phyloP scores from a whole-genome alignment of 2,329 filamentous ascomycete genomes.

The Aspergillus sp. region DNA sequence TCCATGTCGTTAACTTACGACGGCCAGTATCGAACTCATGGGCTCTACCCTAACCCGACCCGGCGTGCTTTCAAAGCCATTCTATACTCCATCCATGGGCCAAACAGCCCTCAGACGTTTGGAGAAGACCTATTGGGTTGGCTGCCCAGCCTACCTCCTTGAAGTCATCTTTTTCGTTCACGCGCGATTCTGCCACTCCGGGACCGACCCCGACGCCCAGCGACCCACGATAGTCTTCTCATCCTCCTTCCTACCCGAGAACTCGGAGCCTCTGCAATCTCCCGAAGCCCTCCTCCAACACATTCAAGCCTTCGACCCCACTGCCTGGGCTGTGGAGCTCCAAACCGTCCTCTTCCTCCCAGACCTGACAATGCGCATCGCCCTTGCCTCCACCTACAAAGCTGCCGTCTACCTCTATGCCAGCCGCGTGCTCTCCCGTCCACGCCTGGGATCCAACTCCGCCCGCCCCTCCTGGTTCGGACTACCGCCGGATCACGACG shows the following conservation, averaged over 20 bases:
- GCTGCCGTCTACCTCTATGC: constrained; percentile 35
- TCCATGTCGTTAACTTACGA: constrained; percentile 1
- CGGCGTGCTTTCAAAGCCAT: constrained; percentile 31
- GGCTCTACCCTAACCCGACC: constrained; percentile 34
- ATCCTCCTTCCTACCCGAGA: constrained; percentile 17
- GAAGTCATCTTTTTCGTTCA: constrained; percentile 36
- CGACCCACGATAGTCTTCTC: constrained; percentile 22
- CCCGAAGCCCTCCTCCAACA: constrained; percentile 27
- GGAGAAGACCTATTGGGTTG: constrained; percentile 34
- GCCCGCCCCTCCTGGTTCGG: constrained; percentile 16
- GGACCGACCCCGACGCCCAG: constrained; percentile 16
- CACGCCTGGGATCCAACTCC: constrained; percentile 15
- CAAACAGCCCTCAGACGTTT: constrained; percentile 31
- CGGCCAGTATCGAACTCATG: constrained; percentile 33
- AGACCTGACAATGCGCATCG: constrained; percentile 41
- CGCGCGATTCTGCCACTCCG: constrained; percentile 27
- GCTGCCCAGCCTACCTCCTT: constrained; percentile 34
- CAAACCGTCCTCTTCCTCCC: constrained; percentile 38
- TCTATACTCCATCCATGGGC: constrained; percentile 30
- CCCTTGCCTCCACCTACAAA: constrained; percentile 37
- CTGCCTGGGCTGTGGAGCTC: constrained; percentile 31
- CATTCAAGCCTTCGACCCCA: constrained; percentile 32
- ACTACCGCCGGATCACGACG: constrained; percentile 22
- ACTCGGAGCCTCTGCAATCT: constrained; percentile 22
- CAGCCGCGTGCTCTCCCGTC: constrained; percentile 29